A percentile compares a stretch with the other conserved stretches of the same genome.
Conservation (phyloP, 1,284 basidiomycete genomes). For the Rhodotorula sp. region DNA sequence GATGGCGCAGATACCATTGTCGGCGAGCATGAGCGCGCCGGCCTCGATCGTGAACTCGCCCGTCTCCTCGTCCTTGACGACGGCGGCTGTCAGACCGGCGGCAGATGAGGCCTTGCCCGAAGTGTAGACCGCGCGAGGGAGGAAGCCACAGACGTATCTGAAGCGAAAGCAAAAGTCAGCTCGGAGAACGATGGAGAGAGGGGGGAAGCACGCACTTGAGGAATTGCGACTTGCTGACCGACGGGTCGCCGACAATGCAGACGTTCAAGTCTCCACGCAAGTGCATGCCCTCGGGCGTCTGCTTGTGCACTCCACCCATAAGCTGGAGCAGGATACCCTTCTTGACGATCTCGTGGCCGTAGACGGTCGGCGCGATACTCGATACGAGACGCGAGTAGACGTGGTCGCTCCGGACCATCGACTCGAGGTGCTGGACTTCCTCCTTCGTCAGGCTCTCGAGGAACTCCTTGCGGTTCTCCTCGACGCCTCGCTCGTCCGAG, state of each 20-base stretch:
- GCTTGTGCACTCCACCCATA: slow-evolving; percentile 99
- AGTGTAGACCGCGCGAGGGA: slow-evolving; percentile 97
- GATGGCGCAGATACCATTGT: slow-evolving; percentile 99
- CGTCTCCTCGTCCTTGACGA: slow-evolving; percentile 97
- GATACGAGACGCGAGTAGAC: slow-evolving; percentile 92
- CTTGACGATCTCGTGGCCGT: slow-evolving; percentile 97
- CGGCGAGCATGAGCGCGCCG: slow-evolving; percentile 96
- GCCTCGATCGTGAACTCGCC: slow-evolving; percentile 99
- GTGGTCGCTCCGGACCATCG: slow-evolving; percentile 88
- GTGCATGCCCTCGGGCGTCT: slow-evolving; percentile 93
- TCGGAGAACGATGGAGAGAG: neutral
- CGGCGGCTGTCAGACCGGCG: slow-evolving; percentile 96
- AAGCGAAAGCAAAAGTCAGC: slow-evolving; percentile 20
- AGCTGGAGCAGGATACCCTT: slow-evolving; percentile 96
- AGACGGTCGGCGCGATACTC: slow-evolving; percentile 96
- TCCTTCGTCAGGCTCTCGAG: slow-evolving; percentile 84
- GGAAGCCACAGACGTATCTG: slow-evolving; percentile 97
- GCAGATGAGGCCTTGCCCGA: slow-evolving; percentile 98
- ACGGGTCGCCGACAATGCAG: slow-evolving; percentile 96
- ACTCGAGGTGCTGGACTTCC: slow-evolving; percentile 90
- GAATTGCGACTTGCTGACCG: slow-evolving; percentile 97
- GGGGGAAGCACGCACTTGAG: slow-evolving; percentile 69
- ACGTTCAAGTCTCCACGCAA: slow-evolving; percentile 97
- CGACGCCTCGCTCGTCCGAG: slow-evolving; percentile 76
- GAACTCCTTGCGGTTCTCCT: slow-evolving; percentile 61